Evolutionary conservation across 345 rosid species (phyloP).

Genomic region (Citrus maxima): DNA sequence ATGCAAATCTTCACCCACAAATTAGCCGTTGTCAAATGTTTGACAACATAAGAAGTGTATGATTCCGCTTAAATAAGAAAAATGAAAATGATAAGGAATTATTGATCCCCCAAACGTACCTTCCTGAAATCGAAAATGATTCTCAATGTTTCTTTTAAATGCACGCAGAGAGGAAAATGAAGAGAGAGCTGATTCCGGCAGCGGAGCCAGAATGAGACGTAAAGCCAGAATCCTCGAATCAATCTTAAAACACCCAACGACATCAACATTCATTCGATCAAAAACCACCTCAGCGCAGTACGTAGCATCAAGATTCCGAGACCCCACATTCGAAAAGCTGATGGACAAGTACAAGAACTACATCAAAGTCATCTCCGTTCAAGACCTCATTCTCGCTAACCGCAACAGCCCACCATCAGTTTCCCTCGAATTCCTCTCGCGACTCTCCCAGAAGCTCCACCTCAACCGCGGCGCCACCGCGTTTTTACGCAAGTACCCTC

Average conservation of each 20-base stretch:
- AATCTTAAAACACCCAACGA: not conserved
- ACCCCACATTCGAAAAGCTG: constrained; percentile 76
- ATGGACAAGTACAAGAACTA: constrained; percentile 90
- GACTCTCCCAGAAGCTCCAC: constrained; percentile 82
- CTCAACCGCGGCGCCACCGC: constrained; percentile 79
- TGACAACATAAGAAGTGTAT: too few relatives aligned
- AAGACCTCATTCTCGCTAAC: constrained; percentile 73
- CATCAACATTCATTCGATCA: constrained; percentile 24
- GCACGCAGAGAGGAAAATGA: not conserved
- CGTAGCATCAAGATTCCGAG: constrained; percentile 73
- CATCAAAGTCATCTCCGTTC: constrained; percentile 64
- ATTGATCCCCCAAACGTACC: not conserved
- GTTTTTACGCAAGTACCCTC: constrained; percentile 75
- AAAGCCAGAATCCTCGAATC: not conserved
- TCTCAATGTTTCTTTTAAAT: not conserved
- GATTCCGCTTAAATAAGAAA: too few relatives aligned
- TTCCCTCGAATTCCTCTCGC: constrained; percentile 73
- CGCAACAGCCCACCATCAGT: constrained; percentile 54
- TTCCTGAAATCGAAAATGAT: not conserved
- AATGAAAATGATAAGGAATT: not conserved
- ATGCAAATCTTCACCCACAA: not conserved
- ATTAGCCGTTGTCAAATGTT: too few relatives aligned
- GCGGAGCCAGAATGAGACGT: not conserved
- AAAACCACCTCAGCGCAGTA: constrained; percentile 72
- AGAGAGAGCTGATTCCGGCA: not conserved